phyloP scores from a whole-genome alignment of 768 basidiomycete species.

The Lentinula boryana region DNA sequence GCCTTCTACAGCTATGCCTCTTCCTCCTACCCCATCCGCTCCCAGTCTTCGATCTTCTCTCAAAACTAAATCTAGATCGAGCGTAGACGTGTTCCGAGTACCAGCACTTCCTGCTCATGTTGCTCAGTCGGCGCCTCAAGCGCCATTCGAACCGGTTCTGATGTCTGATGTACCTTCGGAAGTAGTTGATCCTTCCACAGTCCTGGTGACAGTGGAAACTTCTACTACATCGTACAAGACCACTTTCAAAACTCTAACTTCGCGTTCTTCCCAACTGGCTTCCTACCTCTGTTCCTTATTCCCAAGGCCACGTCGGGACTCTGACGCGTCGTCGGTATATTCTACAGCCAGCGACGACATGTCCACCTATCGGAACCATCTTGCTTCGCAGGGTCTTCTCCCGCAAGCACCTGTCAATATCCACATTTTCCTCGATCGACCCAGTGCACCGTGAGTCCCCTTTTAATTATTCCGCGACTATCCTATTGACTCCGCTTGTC shows the following conservation, averaged over 20 bases:
- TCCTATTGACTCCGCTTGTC: conserved; percentile 2
- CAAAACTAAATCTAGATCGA: conserved; percentile 26
- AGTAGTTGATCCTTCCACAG: conserved; percentile 47
- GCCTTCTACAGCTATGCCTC: not conserved
- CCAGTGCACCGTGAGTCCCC: conserved; percentile 69
- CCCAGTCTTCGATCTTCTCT: conserved; percentile 30
- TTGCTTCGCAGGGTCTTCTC: conserved; percentile 53
- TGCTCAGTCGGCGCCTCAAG: conserved; percentile 34
- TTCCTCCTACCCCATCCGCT: conserved; percentile 20
- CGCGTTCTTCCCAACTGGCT: conserved; percentile 63
- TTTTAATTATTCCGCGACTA: not conserved
- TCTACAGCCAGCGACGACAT: conserved; percentile 48
- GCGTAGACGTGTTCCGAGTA: conserved; percentile 35
- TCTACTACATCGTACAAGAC: conserved; percentile 62
- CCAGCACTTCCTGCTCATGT: conserved; percentile 45
- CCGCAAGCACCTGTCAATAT: conserved; percentile 38
- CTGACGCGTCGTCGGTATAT: conserved; percentile 49
- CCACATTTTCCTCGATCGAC: conserved; percentile 75
- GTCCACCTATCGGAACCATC: conserved; percentile 56
- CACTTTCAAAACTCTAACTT: conserved; percentile 58
- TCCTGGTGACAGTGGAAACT: conserved; percentile 72
- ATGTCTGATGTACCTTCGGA: conserved; percentile 49
- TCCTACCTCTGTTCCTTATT: conserved; percentile 47
- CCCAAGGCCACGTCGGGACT: conserved; percentile 27
- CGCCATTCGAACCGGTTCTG: conserved; percentile 63